These are phyloP conservation scores for Phytophthora colocasiae DNA, from an alignment of 352 stramenopile genomes.

Conservation along the genomic window DNA sequence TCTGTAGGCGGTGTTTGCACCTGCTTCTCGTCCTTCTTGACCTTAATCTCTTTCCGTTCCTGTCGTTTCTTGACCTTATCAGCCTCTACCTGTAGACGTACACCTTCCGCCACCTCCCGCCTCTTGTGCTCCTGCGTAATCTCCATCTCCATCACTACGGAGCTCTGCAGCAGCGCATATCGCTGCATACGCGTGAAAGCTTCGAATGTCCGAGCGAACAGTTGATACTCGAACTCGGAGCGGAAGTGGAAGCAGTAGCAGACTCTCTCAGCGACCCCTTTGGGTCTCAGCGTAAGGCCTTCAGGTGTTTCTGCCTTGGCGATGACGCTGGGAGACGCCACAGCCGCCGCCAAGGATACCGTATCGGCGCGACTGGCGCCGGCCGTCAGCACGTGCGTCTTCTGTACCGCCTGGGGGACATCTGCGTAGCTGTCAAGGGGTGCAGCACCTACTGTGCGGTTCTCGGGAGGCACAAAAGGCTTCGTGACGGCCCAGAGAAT, in stretches of 20 bases:
- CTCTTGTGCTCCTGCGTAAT: constrained; percentile 44
- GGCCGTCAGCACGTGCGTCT: constrained; percentile 23
- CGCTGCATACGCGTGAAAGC: constrained; percentile 51
- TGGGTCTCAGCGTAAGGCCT: constrained; percentile 11
- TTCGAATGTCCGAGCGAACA: constrained; percentile 50
- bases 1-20: constrained; percentile 1
- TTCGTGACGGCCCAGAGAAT: constrained; percentile 55
- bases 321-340: constrained; percentile 20
- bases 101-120: constrained; percentile 19
- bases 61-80: constrained; percentile 26
- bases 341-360: constrained; percentile 18
- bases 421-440: constrained; percentile 24
- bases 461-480: constrained; percentile 11
- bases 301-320: constrained; percentile 9
- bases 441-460: constrained; percentile 19
- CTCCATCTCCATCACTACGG: constrained; percentile 64
- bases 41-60: constrained; percentile 13
- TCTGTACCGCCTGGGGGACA: constrained; percentile 9
- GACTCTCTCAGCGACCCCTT: constrained; percentile 11
- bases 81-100: constrained; percentile 12
- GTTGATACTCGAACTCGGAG: constrained; percentile 56
- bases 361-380: constrained; percentile 10
- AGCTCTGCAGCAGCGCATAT: constrained; percentile 57
- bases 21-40: constrained; percentile 16
- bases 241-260: constrained; percentile 81